Conservation (phyloP, 176 grass and related monocot genomes). For the Triticum monococcum region DNA sequence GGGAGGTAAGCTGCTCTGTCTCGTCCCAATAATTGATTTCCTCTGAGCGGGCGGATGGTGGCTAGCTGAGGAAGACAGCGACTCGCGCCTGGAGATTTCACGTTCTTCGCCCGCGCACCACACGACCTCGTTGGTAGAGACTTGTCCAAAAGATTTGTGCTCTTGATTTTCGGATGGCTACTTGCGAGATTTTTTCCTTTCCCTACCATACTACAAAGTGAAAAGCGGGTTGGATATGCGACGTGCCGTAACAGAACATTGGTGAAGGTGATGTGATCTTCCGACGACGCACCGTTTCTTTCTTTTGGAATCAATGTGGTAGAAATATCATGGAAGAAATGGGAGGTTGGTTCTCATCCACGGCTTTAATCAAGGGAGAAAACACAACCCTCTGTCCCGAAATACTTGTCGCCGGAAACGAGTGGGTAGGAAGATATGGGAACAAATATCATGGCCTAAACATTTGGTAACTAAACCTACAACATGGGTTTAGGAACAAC, state of each 20-base stretch:
- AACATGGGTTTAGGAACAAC: too few relatives aligned
- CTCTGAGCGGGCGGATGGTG: not conserved
- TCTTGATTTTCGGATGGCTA: not conserved
- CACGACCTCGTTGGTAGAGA: not conserved
- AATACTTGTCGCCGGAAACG: too few relatives aligned
- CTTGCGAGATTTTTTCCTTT: not conserved
- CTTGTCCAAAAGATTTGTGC: not conserved
- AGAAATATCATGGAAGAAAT: not conserved
- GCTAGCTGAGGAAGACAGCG: not conserved
- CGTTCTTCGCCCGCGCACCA: not conserved
- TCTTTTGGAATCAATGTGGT: not conserved
- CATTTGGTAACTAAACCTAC: too few relatives aligned
- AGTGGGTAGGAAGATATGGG: too few relatives aligned
- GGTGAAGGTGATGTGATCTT: not conserved
- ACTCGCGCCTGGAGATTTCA: not conserved
- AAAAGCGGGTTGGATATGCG: not conserved
- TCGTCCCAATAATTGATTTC: conserved; percentile 14
- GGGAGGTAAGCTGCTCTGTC: conserved; percentile 17
- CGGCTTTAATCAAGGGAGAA: not conserved
- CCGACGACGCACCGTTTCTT: not conserved
- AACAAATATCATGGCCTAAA: too few relatives aligned
- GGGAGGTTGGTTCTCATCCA: not conserved
- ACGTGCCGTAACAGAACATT: too few relatives aligned
- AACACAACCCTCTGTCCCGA: too few relatives aligned
- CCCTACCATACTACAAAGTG: not conserved